phyloP scores from a whole-genome alignment of 2,329 filamentous ascomycete species.

The Periconia sp. region DNA sequence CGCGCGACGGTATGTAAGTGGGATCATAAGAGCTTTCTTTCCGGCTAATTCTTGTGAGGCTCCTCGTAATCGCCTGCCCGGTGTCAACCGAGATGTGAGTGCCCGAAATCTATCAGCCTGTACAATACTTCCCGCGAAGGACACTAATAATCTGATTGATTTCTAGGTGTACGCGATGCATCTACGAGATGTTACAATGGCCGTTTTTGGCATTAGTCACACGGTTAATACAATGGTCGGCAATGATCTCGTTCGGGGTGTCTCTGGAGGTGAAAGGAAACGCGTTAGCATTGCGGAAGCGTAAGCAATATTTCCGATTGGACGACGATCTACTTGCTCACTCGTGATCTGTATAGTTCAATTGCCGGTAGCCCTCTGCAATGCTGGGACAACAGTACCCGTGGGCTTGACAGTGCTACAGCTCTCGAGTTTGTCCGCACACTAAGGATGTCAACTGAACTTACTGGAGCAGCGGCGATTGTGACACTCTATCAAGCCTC shows the following conservation, averaged over 20 bases:
- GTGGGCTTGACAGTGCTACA: conserved; percentile 72
- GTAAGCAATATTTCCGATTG: too few relatives aligned
- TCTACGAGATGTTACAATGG: conserved; percentile 70
- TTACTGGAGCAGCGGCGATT: conserved; percentile 48
- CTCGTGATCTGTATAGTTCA: too few relatives aligned
- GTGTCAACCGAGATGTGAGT: too few relatives aligned
- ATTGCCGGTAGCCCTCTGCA: conserved; percentile 55
- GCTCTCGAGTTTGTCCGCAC: conserved; percentile 69
- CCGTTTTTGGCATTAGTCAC: conserved; percentile 75
- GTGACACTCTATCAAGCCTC: conserved; percentile 53
- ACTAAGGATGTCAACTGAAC: conserved; percentile 53
- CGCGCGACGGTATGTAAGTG: conserved; percentile 5
- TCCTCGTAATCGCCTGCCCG: too few relatives aligned
- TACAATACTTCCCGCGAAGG: too few relatives aligned
- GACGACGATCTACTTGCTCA: too few relatives aligned
- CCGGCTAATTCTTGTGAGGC: too few relatives aligned
- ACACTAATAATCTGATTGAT: too few relatives aligned
- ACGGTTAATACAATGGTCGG: conserved; percentile 73
- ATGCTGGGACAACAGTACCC: conserved; percentile 76
- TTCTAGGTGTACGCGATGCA: too few relatives aligned
- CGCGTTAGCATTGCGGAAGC: conserved; percentile 31
- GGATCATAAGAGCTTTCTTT: too few relatives aligned
- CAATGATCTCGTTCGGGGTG: conserved; percentile 75
- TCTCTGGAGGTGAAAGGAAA: conserved; percentile 70
- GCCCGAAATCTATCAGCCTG: too few relatives aligned